Evolutionary conservation across 805 yeast species (phyloP), one percentile per base, ranked within the genome.

Genomic region (Candida morakotiae): DNA sequence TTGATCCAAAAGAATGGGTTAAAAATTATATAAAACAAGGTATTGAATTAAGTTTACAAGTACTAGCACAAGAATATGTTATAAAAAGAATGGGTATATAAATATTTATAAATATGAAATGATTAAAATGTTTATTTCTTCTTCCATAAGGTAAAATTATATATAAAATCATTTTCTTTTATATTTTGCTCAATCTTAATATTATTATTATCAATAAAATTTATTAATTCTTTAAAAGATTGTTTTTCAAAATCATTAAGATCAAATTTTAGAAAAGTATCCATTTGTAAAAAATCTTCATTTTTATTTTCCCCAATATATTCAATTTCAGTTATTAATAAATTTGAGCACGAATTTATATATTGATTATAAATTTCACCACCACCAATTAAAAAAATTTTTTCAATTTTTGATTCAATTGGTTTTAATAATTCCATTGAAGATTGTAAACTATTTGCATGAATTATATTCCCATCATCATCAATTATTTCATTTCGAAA

Each of bases 351-450:
- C 8, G 21, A 20, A 31, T 73, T 73, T 10, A 80, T 51, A 10
- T 80, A 69, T 27, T 77, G 68, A 35, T 76, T 71, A 62, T 93
- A 93, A 7, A 93, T 67, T 54, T 89, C 89, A 0, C 89, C 93
- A 1, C 98, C 98, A 3, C 98, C 98, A 44, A 93, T 91, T 18
- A 93, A 73, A 52, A 80, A 93, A 1, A 93, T 69, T 33, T 76
- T 75, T 34, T 78, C 83, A 15, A 82, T 54, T 1, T 51, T 44
- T 8, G 31, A 22, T n/a, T n/a, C n/a, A n/a, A n/a, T n/a, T n/a
- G n/a, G n/a, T 1, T 40, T 32, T 15, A 37, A 37, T 8, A 42
- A 33, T 13, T 43, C 45, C 21, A 61, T 43, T 7, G 60, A 46
- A n/a, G 39, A 35, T 13, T 56, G 57, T 17, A 65, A 43, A 23